Base-by-base conservation (phyloP, 139 green algal species). In the Monoraphidium neglectum region DNA sequence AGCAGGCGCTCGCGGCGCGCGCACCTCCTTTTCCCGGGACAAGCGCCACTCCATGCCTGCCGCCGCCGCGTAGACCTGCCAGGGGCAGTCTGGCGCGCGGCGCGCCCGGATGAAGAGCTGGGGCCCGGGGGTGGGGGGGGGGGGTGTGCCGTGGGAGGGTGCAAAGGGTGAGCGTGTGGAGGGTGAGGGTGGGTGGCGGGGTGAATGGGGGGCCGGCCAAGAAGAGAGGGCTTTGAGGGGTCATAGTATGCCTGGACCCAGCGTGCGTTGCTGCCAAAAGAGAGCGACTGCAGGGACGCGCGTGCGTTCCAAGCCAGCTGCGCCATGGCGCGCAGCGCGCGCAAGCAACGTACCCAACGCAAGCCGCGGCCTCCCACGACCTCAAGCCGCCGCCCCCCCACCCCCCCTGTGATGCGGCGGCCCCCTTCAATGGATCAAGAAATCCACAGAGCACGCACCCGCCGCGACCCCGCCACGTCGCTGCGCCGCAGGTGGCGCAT, bases 51-150 rank as follows among this genome's bases (percentile, higher is more conserved):
- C 95, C 77, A 98, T 83, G 26, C 88, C 63, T 0, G 95, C 95
- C 0, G 85, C 86, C 4, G 90, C 92, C 0, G 87, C 90, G 76
- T 94, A 98, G 40, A 98, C 85, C 36, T 97, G 89, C 90, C 94
- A 97, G 13, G 86, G 73, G 67, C 86, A 86, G 3, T 47, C 70
- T 2, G 75, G 66, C 68, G 83, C 92, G 73, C 95, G 95, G 37
- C 89, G 84, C 0, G 90, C 90, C 4, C 90, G 84, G 37, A 98
- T 77, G 71, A 98, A 98, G 26, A 95, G 68, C 88, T 94, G 85
- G 40, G 37, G 38, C 23, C 66, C 8, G n/a, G 40, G 43, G 24
- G 61, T 4, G 30, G 38, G 5, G 64, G 28, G 30, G 63, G 23
- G 3, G 60, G 51, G 35, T 70, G 10, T 10, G 13, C 4, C 35